A percentile compares a stretch with the other conserved stretches of the same genome.
Evolutionary conservation across 129 eudicot species (phyloP).

Genomic region (Chrysanthemum lavandulifolium): DNA sequence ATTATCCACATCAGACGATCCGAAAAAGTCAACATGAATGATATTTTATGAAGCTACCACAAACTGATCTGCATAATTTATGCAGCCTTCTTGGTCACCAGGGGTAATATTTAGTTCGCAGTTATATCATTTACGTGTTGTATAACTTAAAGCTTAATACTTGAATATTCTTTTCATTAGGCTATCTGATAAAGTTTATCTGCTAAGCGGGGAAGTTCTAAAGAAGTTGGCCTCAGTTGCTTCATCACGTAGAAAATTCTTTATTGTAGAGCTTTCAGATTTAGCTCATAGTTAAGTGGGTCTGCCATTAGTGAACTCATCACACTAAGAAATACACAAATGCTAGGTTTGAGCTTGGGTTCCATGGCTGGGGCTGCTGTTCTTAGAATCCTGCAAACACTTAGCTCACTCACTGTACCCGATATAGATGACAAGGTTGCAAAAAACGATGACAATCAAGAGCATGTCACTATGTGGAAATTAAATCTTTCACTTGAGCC

Average conservation of each 20-base stretch:
- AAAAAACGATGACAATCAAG: conserved; percentile 55
- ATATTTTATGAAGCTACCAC: conserved; percentile 70
- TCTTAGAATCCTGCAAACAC: conserved; percentile 85
- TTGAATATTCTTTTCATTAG: conserved; percentile 33
- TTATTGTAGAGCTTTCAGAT: conserved; percentile 76
- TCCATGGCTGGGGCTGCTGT: conserved; percentile 98
- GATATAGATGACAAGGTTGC: conserved; percentile 33
- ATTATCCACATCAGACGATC: conserved; percentile 48
- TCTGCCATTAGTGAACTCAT: conserved; percentile 81
- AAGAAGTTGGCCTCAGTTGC: conserved; percentile 82
- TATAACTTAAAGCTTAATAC: conserved; percentile 3
- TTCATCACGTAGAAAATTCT: conserved; percentile 69
- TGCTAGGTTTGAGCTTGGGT: conserved; percentile 95
- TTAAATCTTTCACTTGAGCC: conserved; percentile 81
- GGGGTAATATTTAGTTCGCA: conserved; percentile 52
- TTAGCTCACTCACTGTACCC: conserved; percentile 65
- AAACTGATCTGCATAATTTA: conserved; percentile 69
- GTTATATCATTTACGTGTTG: not conserved
- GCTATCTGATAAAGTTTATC: conserved; percentile 93
- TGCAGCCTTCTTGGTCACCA: conserved; percentile 94
- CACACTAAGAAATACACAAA: conserved; percentile 75
- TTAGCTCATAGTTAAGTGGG: conserved; percentile 74
- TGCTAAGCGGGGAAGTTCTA: conserved; percentile 81
- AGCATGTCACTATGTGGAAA: conserved; percentile 72
- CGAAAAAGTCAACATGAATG: conserved; percentile 34